These are phyloP conservation scores for Phlyctochytrium planicorne DNA, from an alignment of 192 early-diverging fungal species.

Conservation along the genomic window DNA sequence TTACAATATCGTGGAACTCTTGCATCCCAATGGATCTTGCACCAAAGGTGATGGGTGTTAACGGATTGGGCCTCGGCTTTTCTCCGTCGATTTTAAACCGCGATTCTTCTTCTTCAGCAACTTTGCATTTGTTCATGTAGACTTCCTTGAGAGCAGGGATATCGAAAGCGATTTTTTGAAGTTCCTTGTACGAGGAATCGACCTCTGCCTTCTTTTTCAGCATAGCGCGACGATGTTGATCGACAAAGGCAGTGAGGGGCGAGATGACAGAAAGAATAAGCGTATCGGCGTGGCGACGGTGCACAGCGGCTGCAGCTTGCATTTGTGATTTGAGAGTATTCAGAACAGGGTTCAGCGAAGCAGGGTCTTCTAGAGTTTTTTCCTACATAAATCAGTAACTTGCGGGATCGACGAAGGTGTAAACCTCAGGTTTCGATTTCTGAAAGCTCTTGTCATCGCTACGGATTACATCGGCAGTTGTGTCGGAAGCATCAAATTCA, in stretches of 20 bases:
- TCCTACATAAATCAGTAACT: too few relatives aligned
- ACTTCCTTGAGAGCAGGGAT: conserved; percentile 1
- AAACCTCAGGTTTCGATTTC: too few relatives aligned
- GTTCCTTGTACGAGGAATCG: conserved; percentile 22
- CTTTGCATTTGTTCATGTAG: neutral
- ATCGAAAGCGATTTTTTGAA: conserved; percentile 16
- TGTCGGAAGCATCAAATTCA: conserved; percentile 8
- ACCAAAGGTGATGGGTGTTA: conserved; percentile 23
- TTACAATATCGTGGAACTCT: conserved; percentile 18
- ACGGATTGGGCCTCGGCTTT: neutral
- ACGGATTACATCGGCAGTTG: too few relatives aligned
- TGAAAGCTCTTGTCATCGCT: too few relatives aligned
- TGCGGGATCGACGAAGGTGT: too few relatives aligned
- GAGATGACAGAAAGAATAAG: conserved; percentile 29
- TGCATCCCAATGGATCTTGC: conserved; percentile 19
- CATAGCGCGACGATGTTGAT: conserved; percentile 27
- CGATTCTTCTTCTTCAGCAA: conserved; percentile 1
- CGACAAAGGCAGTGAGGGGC: conserved; percentile 30
- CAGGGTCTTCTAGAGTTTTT: conserved; percentile 1
- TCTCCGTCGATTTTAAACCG: neutral
- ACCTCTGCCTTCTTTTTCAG: conserved; percentile 35
- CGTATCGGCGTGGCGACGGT: conserved; percentile 34
- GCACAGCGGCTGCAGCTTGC: conserved; percentile 22
- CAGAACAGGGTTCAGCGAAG: conserved; percentile 4
- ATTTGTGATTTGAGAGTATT: neutral